Evolutionary conservation across 495 filamentous ascomycete species (phyloP), one percentile per base, ranked within the genome.

Genomic region (Platismatia glauca): DNA sequence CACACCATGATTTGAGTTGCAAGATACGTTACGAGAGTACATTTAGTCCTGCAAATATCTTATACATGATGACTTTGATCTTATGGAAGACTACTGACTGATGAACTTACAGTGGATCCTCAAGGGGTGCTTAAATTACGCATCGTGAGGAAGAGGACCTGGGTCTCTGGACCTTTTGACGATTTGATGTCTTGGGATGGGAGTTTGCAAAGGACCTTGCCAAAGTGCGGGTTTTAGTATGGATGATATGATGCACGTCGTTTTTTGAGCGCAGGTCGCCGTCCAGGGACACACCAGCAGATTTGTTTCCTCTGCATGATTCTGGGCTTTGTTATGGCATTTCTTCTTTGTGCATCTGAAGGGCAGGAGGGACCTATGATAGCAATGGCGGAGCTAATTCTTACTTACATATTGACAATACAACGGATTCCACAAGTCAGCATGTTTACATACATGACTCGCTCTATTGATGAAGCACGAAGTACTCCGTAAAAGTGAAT

Each of bases 71-170:
- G 9, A 3, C 9, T 20, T 2, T 33, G 29, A 53, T 15, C 9
- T 50, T 3, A 4, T 27, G 16, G 24, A 15, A 16, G 7, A 5
- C 1, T 34, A 20, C 50, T 53, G 29, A 53, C 50, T 53, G 7
- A 16, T 0, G 11, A 20, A 52, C 16, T 2, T 33, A 16, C 29
- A 53, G 50, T 90, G 87, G 87, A 80, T 89, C 22, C 67, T 91
- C 46, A 87, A 87, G 60, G 75, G 75, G 6, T 86, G 86, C 38
- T 75, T 89, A 52, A 89, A 88, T 61, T 89, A 88, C 53, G 64
- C 60, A 37, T 68, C 53, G 67, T 41, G 34, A 58, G 6, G 38
- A 27, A 41, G 4, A 35, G 9, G 33, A 55, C 13, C 2, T 12
- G 27, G 43, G 12, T 29, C 27, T 8, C 9, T 16, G 2, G 3